These are phyloP conservation scores for Aschersonia sp. DNA, from an alignment of 2,329 filamentous ascomycete species.

Conservation along the genomic window DNA sequence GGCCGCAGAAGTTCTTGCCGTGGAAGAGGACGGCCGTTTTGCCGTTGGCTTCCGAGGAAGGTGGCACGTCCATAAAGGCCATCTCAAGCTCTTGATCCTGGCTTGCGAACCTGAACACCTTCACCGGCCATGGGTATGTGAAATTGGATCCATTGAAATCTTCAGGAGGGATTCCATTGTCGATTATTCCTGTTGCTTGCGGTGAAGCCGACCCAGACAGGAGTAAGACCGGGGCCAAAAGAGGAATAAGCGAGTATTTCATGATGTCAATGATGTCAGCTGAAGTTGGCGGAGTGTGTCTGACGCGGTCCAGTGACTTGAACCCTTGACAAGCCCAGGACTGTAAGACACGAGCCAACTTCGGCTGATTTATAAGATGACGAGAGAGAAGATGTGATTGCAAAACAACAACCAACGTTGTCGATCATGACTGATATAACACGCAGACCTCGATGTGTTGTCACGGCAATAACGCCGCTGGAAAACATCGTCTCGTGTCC, in stretches of 20 bases:
- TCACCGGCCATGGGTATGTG: conserved; percentile 35
- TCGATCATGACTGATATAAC: not conserved
- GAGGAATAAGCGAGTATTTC: conserved; percentile 10
- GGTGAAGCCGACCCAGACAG: conserved; percentile 10
- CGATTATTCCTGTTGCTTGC: conserved; percentile 15
- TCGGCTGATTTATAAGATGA: not conserved
- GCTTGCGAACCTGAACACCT: conserved; percentile 31
- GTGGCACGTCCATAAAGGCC: conserved; percentile 39
- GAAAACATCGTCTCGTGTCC: not conserved
- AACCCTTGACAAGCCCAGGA: too few species aligned
- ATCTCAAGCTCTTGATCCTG: conserved; percentile 34
- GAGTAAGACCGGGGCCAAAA: conserved; percentile 7
- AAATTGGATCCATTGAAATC: conserved; percentile 36
- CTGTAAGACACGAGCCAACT: too few species aligned
- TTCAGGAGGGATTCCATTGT: conserved; percentile 20
- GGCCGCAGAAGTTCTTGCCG: conserved; percentile 41
- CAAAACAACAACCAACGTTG: not conserved
- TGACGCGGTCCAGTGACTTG: too few species aligned
- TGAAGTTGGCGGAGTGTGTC: too few species aligned
- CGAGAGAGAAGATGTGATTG: not conserved
- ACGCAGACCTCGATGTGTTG: not conserved
- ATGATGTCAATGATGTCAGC: conserved; percentile 5
- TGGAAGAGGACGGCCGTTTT: conserved; percentile 34
- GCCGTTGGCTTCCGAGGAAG: conserved; percentile 17
- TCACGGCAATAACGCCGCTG: too few species aligned